Conservation (phyloP, 2,329 filamentous ascomycete genomes). For the Phoma sp. region DNA sequence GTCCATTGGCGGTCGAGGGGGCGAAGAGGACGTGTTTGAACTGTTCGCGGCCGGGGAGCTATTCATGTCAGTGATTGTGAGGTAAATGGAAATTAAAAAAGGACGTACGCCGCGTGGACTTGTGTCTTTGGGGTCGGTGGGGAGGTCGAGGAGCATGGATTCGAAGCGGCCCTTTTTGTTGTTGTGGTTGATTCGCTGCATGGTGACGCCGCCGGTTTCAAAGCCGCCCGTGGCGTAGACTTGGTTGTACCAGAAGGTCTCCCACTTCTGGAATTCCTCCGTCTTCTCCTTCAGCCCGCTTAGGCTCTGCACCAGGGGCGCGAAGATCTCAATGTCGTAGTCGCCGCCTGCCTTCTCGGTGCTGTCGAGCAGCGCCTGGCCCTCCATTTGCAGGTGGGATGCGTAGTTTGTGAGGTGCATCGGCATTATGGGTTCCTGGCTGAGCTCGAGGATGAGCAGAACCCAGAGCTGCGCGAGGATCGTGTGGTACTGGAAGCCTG, state of each 20-base stretch:
- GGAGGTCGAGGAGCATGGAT: constrained; percentile 78
- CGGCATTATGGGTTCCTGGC: constrained; percentile 80
- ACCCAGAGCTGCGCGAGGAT: constrained; percentile 80
- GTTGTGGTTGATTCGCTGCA: constrained; percentile 78
- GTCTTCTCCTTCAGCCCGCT: constrained; percentile 66
- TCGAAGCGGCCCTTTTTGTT: constrained; percentile 81
- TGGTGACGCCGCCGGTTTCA: constrained; percentile 72
- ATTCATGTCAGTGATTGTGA: background rate
- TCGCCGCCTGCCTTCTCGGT: constrained; percentile 54
- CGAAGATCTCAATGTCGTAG: constrained; percentile 58
- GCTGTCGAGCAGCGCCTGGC: constrained; percentile 71
- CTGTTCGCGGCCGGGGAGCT: constrained; percentile 81
- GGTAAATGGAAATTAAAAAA: background rate
- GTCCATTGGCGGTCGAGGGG: constrained; percentile 76
- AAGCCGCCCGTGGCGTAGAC: constrained; percentile 76
- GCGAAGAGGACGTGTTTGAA: constrained; percentile 94
- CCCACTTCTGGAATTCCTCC: constrained; percentile 75
- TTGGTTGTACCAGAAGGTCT: constrained; percentile 74
- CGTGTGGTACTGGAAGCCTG: constrained; percentile 80
- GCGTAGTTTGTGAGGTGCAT: constrained; percentile 82
- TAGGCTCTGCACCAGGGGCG: constrained; percentile 68
- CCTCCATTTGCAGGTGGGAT: constrained; percentile 66
- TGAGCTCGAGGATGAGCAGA: constrained; percentile 82
- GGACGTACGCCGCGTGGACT: constrained; percentile 67
- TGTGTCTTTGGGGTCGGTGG: constrained; percentile 56